Base-by-base conservation (phyloP, 2,329 filamentous ascomycete genomes). In the Colletotrichum navitas region DNA sequence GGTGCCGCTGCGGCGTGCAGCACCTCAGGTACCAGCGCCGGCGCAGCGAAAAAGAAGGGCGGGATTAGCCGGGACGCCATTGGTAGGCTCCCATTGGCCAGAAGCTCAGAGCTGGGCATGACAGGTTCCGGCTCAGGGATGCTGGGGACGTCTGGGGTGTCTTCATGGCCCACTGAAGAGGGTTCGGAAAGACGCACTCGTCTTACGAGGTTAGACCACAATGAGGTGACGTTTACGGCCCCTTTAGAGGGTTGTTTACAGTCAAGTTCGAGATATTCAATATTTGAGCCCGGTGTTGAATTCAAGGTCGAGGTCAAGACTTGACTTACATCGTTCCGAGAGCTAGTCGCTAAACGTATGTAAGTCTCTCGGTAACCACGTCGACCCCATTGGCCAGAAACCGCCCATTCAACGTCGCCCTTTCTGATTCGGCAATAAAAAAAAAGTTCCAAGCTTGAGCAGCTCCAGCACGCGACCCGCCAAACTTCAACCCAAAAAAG, bases 1-100 rank as follows among this genome's bases (percentile, higher is more conserved):
- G 45, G 39, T 54, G 36, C 24, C 54, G 61, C 39, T 26, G 54
- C 51, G 39, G 56, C 63, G 49, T 56, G 55, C 69, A 60, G 45
- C 47, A 71, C 68, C 59, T 72, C 59, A 72, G 59, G 65, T 72
- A 71, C 61, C 68, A 59, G 68, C 68, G 59, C 65, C 69, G 65
- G 69, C 16, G 21, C 41, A 47, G 41, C 58, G 58, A 61, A 32
- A 29, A 58, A 61, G 21, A 34, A 52, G 49, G 52, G 52, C 69
- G 69, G 69, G 65, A 72, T 68, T 72, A 69, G 65, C 69, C 69
- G 69, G 69, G 65, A 63, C 41, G 65, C 69, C 45, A 69, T 68
- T 69, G 54, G 32, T 18, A 26, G 16, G n/a, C 26, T 34, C 39
- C 32, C 45, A 72, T 72, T 72, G 69, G 69, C 10, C 59, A 51